phyloP scores from a whole-genome alignment of 2,329 filamentous ascomycete genomes.

The Aspergillus brunneoviolaceus region DNA sequence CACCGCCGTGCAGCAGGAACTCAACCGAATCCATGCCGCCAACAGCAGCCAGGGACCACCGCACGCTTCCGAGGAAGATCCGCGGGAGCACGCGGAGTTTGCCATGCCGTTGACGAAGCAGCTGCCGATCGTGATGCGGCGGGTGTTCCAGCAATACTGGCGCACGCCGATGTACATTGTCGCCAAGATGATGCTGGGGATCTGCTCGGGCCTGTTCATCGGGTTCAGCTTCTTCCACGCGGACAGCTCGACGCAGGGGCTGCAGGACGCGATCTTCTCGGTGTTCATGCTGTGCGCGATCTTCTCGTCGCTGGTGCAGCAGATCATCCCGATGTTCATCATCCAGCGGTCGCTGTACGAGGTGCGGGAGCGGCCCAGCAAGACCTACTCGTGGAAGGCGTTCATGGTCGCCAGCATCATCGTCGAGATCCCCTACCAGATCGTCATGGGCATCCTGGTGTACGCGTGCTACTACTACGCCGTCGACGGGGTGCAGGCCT shows the following conservation, averaged over 20 bases:
- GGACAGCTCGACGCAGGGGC: conserved; percentile 68
- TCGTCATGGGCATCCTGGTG: conserved; percentile 69
- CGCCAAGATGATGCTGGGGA: conserved; percentile 70
- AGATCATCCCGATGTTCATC: conserved; percentile 77
- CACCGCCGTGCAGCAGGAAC: conserved; percentile 53
- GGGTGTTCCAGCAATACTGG: conserved; percentile 89
- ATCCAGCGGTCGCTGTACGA: conserved; percentile 79
- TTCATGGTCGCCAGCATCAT: conserved; percentile 82
- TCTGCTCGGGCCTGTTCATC: conserved; percentile 66
- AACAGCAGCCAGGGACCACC: conserved; percentile 36
- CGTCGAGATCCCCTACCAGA: conserved; percentile 83
- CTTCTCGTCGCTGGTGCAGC: conserved; percentile 50
- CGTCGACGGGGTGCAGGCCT: conserved; percentile 58
- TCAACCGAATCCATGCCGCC: conserved; percentile 56
- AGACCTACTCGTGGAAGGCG: conserved; percentile 80
- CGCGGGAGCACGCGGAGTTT: conserved; percentile 70
- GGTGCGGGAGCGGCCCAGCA: conserved; percentile 78
- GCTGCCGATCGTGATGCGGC: conserved; percentile 63
- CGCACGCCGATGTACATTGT: conserved; percentile 82
- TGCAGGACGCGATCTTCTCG: conserved; percentile 82
- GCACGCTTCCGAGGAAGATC: conserved; percentile 36
- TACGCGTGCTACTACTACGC: conserved; percentile 85
- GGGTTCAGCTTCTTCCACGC: conserved; percentile 77
- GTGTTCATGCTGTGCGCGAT: conserved; percentile 79
- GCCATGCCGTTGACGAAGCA: conserved; percentile 70